These are phyloP conservation scores for Neonectria coccinea DNA, from an alignment of 2,329 filamentous ascomycete genomes.

Conservation along the genomic window DNA sequence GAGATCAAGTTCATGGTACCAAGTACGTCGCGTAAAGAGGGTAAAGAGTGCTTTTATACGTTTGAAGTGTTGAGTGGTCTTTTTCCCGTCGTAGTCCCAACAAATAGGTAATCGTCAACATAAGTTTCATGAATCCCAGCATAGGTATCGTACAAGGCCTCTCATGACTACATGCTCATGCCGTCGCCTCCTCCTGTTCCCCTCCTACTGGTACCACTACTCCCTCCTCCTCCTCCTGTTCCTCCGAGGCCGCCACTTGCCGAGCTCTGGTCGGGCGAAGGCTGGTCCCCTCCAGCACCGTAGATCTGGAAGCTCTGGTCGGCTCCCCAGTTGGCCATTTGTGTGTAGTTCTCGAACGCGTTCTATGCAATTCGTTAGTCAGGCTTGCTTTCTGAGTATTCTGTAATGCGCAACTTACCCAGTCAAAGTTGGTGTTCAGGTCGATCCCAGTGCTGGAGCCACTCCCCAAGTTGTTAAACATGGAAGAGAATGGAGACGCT, in stretches of 20 bases:
- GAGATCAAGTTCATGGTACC: background rate
- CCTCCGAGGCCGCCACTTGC: slow-evolving; percentile 39
- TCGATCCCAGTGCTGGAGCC: slow-evolving; percentile 51
- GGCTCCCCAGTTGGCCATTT: slow-evolving; percentile 63
- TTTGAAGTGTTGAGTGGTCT: slow-evolving; percentile 30
- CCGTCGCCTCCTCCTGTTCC: slow-evolving; percentile 26
- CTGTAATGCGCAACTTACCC: slow-evolving; percentile 57
- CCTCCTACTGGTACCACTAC: slow-evolving; percentile 14
- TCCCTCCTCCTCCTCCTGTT: slow-evolving; percentile 15
- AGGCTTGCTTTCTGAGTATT: background rate
- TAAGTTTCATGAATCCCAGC: slow-evolving; percentile 24
- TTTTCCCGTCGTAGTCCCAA: slow-evolving; percentile 26
- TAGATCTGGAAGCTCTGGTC: slow-evolving; percentile 67
- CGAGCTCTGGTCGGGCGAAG: slow-evolving; percentile 45
- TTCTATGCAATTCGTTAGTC: slow-evolving; percentile 55
- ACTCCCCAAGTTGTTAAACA: slow-evolving; percentile 61
- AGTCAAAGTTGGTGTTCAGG: slow-evolving; percentile 66
- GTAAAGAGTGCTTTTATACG: slow-evolving; percentile 2
- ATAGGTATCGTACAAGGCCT: slow-evolving; percentile 29
- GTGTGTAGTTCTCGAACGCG: slow-evolving; percentile 68
- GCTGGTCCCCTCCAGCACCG: slow-evolving; percentile 45
- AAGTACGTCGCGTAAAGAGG: background rate
- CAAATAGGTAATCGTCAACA: slow-evolving; percentile 26
- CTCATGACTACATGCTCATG: slow-evolving; percentile 40
- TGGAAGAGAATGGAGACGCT: slow-evolving; percentile 63